A percentile compares a stretch with the other conserved stretches of the same genome.
Evolutionary conservation across 163 green algal species (phyloP).

Genomic region (Scenedesmus sp.): DNA sequence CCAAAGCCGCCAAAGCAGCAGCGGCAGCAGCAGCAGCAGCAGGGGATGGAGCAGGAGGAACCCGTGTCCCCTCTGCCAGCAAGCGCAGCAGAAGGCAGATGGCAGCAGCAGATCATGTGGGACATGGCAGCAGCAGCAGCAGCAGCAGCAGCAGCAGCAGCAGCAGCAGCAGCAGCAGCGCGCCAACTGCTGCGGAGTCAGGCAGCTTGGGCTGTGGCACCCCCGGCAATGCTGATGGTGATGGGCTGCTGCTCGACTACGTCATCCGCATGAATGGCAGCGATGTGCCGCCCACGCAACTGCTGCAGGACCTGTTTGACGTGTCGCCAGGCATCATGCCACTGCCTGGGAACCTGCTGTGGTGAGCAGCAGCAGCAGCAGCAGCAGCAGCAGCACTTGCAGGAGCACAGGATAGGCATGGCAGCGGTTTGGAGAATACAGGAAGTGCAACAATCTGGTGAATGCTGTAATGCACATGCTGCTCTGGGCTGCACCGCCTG

Average conservation of each 20-base stretch:
- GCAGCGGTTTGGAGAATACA: no score
- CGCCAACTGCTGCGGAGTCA: background rate
- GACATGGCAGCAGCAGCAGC: constrained; percentile 14
- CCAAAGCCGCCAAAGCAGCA: background rate
- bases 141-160: constrained; percentile 26
- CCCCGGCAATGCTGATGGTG: background rate
- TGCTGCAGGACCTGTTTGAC: constrained; percentile 77
- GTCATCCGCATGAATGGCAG: constrained; percentile 84
- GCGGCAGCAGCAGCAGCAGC: constrained; percentile 23
- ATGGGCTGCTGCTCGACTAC: constrained; percentile 64
- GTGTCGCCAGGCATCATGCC: constrained; percentile 61
- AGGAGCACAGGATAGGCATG: background rate
- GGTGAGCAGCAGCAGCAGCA: constrained; percentile 7
- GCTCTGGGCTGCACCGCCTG: no score
- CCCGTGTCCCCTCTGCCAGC: background rate
- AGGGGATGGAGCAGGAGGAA: background rate
- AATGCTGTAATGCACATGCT: no score
- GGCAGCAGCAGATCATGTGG: background rate
- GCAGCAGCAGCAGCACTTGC: background rate
- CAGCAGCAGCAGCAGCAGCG: constrained; percentile 26
- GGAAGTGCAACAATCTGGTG: no score
- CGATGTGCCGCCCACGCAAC: constrained; percentile 70
- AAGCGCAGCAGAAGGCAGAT: background rate
- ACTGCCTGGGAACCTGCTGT: constrained; percentile 55
- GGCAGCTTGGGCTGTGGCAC: background rate